phyloP scores from a whole-genome alignment of 2,329 filamentous ascomycete genomes.

The Arthrocladium fulminans region DNA sequence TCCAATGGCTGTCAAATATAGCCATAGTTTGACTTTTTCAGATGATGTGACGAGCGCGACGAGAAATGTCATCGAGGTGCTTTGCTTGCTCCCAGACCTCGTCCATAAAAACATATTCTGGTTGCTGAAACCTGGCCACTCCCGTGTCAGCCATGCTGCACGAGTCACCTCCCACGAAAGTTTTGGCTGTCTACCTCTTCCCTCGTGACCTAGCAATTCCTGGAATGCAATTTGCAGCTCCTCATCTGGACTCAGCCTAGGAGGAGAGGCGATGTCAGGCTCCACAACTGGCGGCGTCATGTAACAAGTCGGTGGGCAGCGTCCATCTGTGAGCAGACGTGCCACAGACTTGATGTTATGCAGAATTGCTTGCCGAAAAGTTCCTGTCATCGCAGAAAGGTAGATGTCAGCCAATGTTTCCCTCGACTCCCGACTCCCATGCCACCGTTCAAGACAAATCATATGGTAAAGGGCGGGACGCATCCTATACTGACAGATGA shows the following conservation, averaged over 20 bases:
- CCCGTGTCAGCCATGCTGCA: not conserved
- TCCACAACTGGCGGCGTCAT: too few species aligned
- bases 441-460: not conserved
- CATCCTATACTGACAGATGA: constrained; percentile 29
- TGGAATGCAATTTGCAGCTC: not conserved
- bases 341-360: not conserved
- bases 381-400: not conserved
- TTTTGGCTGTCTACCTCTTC: not conserved
- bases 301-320: not conserved
- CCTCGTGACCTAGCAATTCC: not conserved
- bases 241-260: not conserved
- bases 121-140: not conserved
- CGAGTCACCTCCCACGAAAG: not conserved
- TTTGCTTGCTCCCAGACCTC: too few species aligned
- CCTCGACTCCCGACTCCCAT: not conserved
- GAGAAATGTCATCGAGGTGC: too few species aligned
- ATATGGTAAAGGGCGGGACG: not conserved
- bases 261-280: too few species aligned
- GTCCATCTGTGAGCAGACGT: not conserved
- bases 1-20: too few species aligned
- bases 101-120: not conserved
- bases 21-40: too few species aligned
- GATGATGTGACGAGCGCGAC: too few species aligned
- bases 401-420: constrained; percentile 2
- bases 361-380: constrained; percentile 4